A percentile compares a stretch with the other conserved stretches of the same genome.
phyloP scores from a whole-genome alignment of 2,329 filamentous ascomycete genomes.

The Davidsoniella eucalypti region DNA sequence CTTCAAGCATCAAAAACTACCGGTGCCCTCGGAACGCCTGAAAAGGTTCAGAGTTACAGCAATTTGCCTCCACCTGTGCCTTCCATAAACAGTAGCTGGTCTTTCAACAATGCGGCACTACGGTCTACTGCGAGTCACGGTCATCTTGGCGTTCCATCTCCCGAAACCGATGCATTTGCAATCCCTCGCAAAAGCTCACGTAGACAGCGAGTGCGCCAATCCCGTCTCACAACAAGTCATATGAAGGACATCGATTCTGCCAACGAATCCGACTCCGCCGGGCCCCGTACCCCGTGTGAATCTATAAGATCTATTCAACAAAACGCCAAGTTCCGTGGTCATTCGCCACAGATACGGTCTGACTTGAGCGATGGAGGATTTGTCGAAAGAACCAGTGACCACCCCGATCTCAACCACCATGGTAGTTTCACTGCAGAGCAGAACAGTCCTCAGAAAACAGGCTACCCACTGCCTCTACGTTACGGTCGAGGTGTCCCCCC shows the following conservation, averaged over 20 bases:
- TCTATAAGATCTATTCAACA: slow-evolving; percentile 1
- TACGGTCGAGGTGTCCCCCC: background rate
- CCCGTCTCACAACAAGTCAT: background rate
- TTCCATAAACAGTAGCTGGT: background rate
- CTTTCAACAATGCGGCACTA: background rate
- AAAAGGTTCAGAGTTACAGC: background rate
- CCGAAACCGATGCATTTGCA: slow-evolving; percentile 1
- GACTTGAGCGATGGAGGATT: slow-evolving; percentile 5
- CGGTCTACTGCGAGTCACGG: slow-evolving; percentile 9
- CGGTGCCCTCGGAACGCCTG: background rate
- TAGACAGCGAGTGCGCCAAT: slow-evolving; percentile 2
- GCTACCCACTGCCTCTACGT: slow-evolving; percentile 4
- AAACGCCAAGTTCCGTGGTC: background rate
- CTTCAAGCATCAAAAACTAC: background rate
- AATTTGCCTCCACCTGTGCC: background rate
- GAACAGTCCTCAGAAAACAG: background rate
- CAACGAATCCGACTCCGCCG: slow-evolving; percentile 7
- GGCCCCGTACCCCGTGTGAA: slow-evolving; percentile 5
- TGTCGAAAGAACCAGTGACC: background rate
- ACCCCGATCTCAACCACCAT: background rate
- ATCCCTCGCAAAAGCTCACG: slow-evolving; percentile 11
- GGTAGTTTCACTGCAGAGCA: background rate
- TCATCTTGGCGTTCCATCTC: background rate
- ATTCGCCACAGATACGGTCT: slow-evolving; percentile 4
- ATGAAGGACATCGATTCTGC: slow-evolving; percentile 10